Evolutionary conservation across 768 basidiomycete species (phyloP), one percentile per base, ranked within the genome.

Genomic region (Suillus fuscotomentosus): DNA sequence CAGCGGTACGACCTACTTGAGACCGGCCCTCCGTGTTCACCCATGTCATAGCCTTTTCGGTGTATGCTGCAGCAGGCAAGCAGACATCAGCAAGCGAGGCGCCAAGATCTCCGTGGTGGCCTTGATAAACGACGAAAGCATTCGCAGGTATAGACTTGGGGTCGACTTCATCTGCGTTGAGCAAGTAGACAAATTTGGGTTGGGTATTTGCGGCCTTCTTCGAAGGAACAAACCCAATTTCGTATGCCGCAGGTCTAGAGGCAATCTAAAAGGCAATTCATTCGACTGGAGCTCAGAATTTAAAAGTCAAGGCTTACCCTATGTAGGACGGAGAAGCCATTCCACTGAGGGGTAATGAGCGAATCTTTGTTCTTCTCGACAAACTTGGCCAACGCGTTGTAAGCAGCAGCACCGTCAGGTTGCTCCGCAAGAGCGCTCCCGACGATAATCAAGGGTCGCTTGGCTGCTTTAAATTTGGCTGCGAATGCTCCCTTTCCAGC

Each of bases 121-220:
- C 97, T 72, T 99, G 97, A 77, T 99, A 99, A 15, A 99, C 97
- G 54, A 99, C 96, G 71, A 99, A 99, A 3, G 97, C 95, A 70
- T 94, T 86, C 63, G 85, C 81, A 38, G 97, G 96, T 65, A 99
- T 96, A 3, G 90, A 86, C 59, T 87, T 85, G 47, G 94, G 91
- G 74, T 95, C 88, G 61, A 99, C 77, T 72, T 98, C 96, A 71
- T 99, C 97, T 8, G 97, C 95, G 75, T 96, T 96, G 64, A 99
- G 86, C 60, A 99, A 89, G 80, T 97, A 98, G 68, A 99, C 80
- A 79, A 99, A 99, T 79, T 98, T 99, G 67, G 97, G 91, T 67
- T 86, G 88, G 55, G 86, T 85, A 60, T 81, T 71, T 17, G 93
- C 82, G 3, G 95, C 92, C 68, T 87, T 84, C 71, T 90, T 83